phyloP scores from a whole-genome alignment of 805 yeast genomes.

The Cyberlindnera japonica region DNA sequence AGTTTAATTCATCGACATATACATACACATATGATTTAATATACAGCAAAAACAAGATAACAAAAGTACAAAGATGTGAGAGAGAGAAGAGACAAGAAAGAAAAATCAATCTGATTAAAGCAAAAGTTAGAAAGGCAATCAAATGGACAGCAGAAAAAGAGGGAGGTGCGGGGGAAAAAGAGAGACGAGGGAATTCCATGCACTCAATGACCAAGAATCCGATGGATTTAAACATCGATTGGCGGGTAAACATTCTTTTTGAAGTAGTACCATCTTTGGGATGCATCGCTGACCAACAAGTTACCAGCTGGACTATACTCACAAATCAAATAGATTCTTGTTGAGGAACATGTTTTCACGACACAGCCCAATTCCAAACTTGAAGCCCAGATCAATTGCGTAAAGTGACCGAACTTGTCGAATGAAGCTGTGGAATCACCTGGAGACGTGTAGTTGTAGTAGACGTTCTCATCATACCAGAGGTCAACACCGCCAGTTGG shows the following conservation, averaged over 20 bases:
- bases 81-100: no score
- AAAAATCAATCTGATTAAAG: no score
- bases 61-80: no score
- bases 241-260: constrained; percentile 42
- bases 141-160: no score
- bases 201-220: not conserved
- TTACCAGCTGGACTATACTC: constrained; percentile 60
- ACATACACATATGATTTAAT: no score
- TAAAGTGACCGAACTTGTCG: constrained; percentile 64
- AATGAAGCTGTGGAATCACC: constrained; percentile 38
- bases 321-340: constrained; percentile 61
- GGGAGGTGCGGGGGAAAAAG: not conserved
- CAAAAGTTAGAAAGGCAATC: no score
- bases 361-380: constrained; percentile 65
- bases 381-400: constrained; percentile 70
- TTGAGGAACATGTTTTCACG: constrained; percentile 17
- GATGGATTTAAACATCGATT: not conserved
- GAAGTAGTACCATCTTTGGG: constrained; percentile 36
- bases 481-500: constrained; percentile 50
- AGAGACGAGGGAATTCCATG: not conserved
- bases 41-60: no score
- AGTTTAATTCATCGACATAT: no score
- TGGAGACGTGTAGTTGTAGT: constrained; percentile 51
- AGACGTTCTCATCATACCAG: constrained; percentile 66
- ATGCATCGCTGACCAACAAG: constrained; percentile 27